These are phyloP conservation scores for Trichoderma guizhouense DNA, from an alignment of 2,329 filamentous ascomycete genomes.

Conservation along the genomic window DNA sequence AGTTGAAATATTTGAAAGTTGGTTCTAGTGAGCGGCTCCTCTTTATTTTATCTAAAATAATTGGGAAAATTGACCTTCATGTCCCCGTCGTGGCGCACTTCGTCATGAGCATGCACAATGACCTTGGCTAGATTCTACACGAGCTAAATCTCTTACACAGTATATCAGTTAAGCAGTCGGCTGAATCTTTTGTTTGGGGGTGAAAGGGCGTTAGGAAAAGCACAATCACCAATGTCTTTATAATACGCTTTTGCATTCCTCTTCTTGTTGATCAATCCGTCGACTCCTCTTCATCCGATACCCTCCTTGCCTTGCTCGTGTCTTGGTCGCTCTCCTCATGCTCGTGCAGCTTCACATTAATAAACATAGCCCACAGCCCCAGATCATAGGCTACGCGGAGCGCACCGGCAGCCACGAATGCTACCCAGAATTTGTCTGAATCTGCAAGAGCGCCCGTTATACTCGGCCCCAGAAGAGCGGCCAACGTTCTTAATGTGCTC, in stretches of 20 bases:
- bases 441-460: constrained; percentile 55
- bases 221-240: too few species aligned
- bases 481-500: constrained; percentile 56
- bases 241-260: background rate
- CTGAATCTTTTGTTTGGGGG: too few species aligned
- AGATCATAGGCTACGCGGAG: constrained; percentile 56
- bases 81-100: background rate
- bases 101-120: background rate
- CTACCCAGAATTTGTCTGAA: constrained; percentile 56
- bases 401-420: constrained; percentile 54
- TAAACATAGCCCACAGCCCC: constrained; percentile 56
- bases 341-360: constrained; percentile 53
- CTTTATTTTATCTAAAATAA: background rate
- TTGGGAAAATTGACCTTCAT: background rate
- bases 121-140: too few species aligned
- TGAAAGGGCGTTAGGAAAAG: too few species aligned
- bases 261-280: background rate
- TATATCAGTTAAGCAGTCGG: too few species aligned
- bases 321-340: constrained; percentile 32
- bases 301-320: background rate
- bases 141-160: too few species aligned
- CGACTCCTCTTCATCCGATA: constrained; percentile 1
- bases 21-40: background rate
- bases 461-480: constrained; percentile 52
- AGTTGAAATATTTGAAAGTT: background rate